These are phyloP conservation scores for Symmetrospora coprosmae DNA, from an alignment of 768 basidiomycete genomes.

Conservation along the genomic window DNA sequence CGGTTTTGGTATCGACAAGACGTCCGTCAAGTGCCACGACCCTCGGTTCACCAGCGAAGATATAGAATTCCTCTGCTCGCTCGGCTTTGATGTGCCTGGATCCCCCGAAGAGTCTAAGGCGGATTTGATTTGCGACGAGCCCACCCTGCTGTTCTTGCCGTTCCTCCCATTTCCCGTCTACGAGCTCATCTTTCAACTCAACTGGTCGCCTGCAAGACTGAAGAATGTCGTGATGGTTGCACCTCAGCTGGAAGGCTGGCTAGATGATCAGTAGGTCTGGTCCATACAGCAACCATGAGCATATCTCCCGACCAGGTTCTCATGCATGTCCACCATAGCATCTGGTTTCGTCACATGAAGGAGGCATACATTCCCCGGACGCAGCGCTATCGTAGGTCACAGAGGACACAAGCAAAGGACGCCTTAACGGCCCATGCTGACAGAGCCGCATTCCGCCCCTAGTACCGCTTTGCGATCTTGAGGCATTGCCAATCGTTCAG, in stretches of 20 bases:
- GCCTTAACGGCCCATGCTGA: too few species aligned
- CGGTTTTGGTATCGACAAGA: neutral
- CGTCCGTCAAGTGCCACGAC: neutral
- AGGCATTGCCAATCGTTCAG: too few species aligned
- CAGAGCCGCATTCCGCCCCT: too few species aligned
- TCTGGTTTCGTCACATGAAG: too few species aligned
- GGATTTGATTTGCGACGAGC: constrained; percentile 6
- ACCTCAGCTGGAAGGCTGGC: constrained; percentile 2
- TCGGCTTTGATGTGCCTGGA: neutral
- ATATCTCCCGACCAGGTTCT: too few species aligned
- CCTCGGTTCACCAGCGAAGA: neutral
- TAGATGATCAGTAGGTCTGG: constrained; percentile 7
- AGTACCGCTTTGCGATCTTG: too few species aligned
- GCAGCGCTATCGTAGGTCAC: too few species aligned
- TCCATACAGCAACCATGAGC: too few species aligned
- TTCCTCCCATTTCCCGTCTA: constrained; percentile 1
- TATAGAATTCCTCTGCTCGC: neutral
- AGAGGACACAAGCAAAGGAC: too few species aligned
- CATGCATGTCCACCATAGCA: too few species aligned
- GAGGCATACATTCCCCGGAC: too few species aligned
- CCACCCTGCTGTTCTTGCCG: constrained; percentile 10
- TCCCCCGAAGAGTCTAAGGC: neutral
- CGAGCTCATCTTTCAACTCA: neutral
- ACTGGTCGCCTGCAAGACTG: neutral
- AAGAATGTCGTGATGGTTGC: neutral